Percentiles rank a stretch among this genome's conserved stretches.
Conservation (phyloP, 108 stramenopile genomes). For the Chaetoceros tenuissimus region DNA sequence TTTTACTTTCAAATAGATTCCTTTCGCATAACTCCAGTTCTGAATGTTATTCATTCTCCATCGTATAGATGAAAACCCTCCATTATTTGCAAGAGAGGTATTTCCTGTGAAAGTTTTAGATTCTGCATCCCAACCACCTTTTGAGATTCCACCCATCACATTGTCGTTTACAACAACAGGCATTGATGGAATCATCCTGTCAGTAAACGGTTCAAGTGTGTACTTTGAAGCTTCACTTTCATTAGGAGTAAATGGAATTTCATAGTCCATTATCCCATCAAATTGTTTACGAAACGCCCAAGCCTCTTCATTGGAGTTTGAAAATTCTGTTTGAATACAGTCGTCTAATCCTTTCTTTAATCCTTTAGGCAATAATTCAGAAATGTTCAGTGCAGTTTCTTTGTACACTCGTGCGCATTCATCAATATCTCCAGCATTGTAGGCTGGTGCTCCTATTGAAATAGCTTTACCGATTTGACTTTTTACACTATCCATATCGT, state of each 20-base stretch:
- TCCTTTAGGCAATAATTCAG: constrained; percentile 14
- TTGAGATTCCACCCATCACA: constrained; percentile 44
- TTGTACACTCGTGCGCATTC: constrained; percentile 28
- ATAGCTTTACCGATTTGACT: constrained; percentile 26
- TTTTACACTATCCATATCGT: too few species aligned
- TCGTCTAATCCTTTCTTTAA: constrained; percentile 15
- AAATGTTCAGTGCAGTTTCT: constrained; percentile 26
- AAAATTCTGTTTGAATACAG: background rate
- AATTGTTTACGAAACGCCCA: constrained; percentile 37
- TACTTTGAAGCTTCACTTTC: background rate
- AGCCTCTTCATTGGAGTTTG: constrained; percentile 23
- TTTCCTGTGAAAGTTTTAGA: constrained; percentile 26
- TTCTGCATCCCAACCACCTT: constrained; percentile 21
- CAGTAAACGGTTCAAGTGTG: constrained; percentile 26
- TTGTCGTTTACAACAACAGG: constrained; percentile 38
- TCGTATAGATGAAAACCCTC: constrained; percentile 42
- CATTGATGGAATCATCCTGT: constrained; percentile 13
- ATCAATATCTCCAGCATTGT: constrained; percentile 38
- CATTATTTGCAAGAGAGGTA: constrained; percentile 43
- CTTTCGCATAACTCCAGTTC: constrained; percentile 41
- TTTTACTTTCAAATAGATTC: constrained; percentile 27
- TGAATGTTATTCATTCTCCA: constrained; percentile 30
- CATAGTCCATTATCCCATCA: constrained; percentile 34
- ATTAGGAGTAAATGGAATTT: constrained; percentile 24
- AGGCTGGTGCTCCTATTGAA: constrained; percentile 40